Evolutionary conservation across 2,329 filamentous ascomycete genomes (phyloP).

Genomic region (Cadophora sp.): DNA sequence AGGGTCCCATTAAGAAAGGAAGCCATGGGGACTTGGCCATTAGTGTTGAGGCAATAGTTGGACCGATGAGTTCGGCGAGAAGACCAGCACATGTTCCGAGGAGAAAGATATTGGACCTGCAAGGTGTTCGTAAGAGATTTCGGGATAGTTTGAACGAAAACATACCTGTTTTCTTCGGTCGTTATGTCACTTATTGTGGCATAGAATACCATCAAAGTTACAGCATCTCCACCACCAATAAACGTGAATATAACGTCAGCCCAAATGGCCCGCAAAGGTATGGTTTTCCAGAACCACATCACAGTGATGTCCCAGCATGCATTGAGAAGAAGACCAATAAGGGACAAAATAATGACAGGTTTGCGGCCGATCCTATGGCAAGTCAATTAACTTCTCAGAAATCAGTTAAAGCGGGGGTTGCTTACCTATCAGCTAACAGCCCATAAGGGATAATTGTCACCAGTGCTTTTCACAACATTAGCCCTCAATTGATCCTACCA

Average conservation of each 20-base stretch:
- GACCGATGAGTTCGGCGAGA: slow-evolving; percentile 48
- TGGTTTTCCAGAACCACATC: slow-evolving; percentile 44
- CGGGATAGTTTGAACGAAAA: background rate
- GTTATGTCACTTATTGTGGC: slow-evolving; percentile 50
- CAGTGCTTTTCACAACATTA: slow-evolving; percentile 35
- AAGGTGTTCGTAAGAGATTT: background rate
- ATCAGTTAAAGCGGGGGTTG: background rate
- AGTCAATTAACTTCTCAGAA: slow-evolving; percentile 21
- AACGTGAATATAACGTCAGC: slow-evolving; percentile 44
- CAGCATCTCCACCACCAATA: slow-evolving; percentile 48
- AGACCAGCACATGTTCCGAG: slow-evolving; percentile 42
- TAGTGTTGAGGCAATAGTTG: slow-evolving; percentile 47
- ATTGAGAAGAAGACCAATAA: slow-evolving; percentile 44
- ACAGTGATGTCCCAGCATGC: slow-evolving; percentile 44
- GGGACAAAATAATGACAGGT: slow-evolving; percentile 44
- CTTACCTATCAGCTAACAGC: slow-evolving; percentile 48
- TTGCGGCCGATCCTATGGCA: slow-evolving; percentile 46
- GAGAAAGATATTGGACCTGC: slow-evolving; percentile 49
- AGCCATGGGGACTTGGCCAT: slow-evolving; percentile 46
- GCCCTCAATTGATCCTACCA: background rate
- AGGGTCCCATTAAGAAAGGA: slow-evolving; percentile 34
- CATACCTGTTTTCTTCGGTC: slow-evolving; percentile 48
- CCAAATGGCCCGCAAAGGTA: slow-evolving; percentile 48
- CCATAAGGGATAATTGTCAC: slow-evolving; percentile 49
- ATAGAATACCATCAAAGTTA: slow-evolving; percentile 44